These are phyloP conservation scores for Schizonepeta tenuifolia DNA, from an alignment of 257 asterid genomes.

Conservation along the genomic window DNA sequence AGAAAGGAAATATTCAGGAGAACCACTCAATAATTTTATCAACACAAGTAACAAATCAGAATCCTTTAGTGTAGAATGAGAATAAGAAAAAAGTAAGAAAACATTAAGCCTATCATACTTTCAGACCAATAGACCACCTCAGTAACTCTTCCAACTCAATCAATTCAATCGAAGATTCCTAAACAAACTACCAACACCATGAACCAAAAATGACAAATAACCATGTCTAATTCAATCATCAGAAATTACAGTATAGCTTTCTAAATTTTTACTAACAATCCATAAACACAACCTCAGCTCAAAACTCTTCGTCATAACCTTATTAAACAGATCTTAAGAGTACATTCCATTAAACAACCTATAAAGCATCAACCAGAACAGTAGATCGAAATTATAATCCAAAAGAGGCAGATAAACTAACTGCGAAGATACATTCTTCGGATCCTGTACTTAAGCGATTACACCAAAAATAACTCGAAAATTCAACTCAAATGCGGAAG, in stretches of 20 bases:
- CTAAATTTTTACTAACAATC: neutral
- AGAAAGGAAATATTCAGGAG: neutral
- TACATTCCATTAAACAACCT: constrained; percentile 2
- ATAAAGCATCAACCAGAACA: neutral
- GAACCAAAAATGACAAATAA: constrained; percentile 10
- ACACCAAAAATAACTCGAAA: neutral
- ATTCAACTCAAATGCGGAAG: constrained; percentile 7
- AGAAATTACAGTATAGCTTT: constrained; percentile 1
- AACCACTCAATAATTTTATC: neutral
- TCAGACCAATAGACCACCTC: neutral
- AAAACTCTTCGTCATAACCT: neutral
- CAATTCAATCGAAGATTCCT: neutral
- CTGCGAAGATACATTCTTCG: neutral
- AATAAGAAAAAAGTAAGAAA: neutral
- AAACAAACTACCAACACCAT: neutral
- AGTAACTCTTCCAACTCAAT: neutral
- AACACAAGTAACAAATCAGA: neutral
- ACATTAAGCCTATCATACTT: neutral
- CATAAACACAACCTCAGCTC: constrained; percentile 12
- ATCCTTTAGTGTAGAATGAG: neutral
- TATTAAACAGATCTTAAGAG: constrained; percentile 20
- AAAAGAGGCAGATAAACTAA: neutral
- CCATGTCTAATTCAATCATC: neutral
- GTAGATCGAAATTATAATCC: neutral
- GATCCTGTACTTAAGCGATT: constrained; percentile 1